A percentile compares a stretch with the other conserved stretches of the same genome.
These are phyloP conservation scores for Scheffersomyces segobiensis DNA, from an alignment of 1,139 yeast genomes.

Conservation along the genomic window DNA sequence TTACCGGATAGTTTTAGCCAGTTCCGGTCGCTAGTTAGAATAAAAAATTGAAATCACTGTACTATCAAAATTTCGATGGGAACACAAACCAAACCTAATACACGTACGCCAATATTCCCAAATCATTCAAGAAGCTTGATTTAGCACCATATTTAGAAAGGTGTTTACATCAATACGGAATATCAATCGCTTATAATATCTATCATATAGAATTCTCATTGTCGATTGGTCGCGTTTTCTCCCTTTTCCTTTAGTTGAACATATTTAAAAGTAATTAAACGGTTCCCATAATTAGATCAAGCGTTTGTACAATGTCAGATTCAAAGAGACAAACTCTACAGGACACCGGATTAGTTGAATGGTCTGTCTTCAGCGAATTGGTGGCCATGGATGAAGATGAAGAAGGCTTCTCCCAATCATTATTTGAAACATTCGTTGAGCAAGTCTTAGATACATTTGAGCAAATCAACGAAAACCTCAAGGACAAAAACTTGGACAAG, in stretches of 20 bases:
- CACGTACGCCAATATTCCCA: neutral
- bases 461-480: constrained; percentile 63
- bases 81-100: neutral
- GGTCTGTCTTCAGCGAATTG: constrained; percentile 86
- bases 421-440: constrained; percentile 81
- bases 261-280: neutral
- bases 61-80: neutral
- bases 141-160: neutral
- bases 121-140: neutral
- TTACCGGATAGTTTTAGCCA: too few relatives aligned
- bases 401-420: constrained; percentile 77
- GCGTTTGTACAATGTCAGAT: constrained; percentile 28
- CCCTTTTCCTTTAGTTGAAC: neutral
- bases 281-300: neutral
- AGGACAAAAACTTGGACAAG: constrained; percentile 49
- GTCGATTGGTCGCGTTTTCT: neutral
- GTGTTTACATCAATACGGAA: neutral
- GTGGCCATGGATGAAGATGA: constrained; percentile 93
- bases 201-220: neutral
- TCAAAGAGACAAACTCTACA: constrained; percentile 38
- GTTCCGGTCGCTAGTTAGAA: too few relatives aligned
- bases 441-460: constrained; percentile 83
- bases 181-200: neutral
- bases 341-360: constrained; percentile 71
- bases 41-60: neutral